A percentile compares a stretch with the other conserved stretches of the same genome.
These are phyloP conservation scores for Alternaria brassicicola DNA, from an alignment of 2,329 filamentous ascomycete genomes.

Conservation along the genomic window DNA sequence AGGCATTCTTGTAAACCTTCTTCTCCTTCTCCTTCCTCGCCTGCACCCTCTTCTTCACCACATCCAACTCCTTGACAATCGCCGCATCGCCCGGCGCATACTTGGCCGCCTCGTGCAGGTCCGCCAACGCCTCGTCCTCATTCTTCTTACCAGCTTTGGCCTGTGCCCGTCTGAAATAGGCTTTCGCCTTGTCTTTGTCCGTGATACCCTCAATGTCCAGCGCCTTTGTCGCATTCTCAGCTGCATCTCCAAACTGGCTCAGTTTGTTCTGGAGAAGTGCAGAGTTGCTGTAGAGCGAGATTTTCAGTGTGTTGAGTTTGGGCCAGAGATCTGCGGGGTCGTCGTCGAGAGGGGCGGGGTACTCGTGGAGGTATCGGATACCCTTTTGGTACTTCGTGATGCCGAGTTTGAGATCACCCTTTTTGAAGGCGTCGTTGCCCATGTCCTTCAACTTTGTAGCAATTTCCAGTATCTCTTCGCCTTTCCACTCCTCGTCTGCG, in stretches of 20 bases:
- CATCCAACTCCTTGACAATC: slow-evolving; percentile 74
- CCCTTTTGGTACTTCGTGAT: slow-evolving; percentile 95
- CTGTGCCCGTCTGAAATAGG: slow-evolving; percentile 79
- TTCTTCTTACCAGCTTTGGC: slow-evolving; percentile 80
- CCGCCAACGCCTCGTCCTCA: slow-evolving; percentile 72
- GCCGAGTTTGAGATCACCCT: slow-evolving; percentile 69
- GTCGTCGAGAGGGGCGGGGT: slow-evolving; percentile 70
- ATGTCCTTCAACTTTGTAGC: slow-evolving; percentile 86
- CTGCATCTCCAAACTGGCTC: slow-evolving; percentile 71
- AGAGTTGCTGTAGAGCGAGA: slow-evolving; percentile 86
- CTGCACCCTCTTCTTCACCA: slow-evolving; percentile 77
- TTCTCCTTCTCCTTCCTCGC: slow-evolving; percentile 85
- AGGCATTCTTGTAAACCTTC: slow-evolving; percentile 92
- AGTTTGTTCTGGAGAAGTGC: slow-evolving; percentile 86
- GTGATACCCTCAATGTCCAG: slow-evolving; percentile 67
- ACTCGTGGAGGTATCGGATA: slow-evolving; percentile 85
- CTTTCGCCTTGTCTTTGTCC: slow-evolving; percentile 86
- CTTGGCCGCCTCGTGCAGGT: slow-evolving; percentile 53
- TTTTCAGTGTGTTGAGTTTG: slow-evolving; percentile 75
- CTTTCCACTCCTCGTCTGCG: slow-evolving; percentile 64
- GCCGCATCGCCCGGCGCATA: slow-evolving; percentile 71
- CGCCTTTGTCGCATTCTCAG: slow-evolving; percentile 73
- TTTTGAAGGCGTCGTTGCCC: slow-evolving; percentile 92
- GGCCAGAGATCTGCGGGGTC: slow-evolving; percentile 71
- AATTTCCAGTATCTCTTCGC: slow-evolving; percentile 74